phyloP scores from a whole-genome alignment of 2,329 filamentous ascomycete species.

The Nannizziopsis barbatae region DNA sequence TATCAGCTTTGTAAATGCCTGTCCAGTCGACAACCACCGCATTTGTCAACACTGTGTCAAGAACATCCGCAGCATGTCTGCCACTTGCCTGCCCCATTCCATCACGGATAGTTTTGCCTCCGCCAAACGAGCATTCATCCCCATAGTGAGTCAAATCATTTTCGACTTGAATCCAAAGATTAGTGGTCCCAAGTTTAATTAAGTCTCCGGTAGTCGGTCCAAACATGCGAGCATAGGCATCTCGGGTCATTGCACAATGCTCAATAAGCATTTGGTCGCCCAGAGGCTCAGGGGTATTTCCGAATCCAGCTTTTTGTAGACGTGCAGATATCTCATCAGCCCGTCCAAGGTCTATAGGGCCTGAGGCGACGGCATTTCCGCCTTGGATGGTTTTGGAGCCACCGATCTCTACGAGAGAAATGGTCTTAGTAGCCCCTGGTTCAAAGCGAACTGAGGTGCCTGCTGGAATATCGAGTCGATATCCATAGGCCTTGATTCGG shows the following conservation, averaged over 20 bases:
- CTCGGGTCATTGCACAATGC: slow-evolving; percentile 59
- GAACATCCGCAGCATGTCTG: slow-evolving; percentile 55
- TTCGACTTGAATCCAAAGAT: slow-evolving; percentile 85
- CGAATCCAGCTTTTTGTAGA: slow-evolving; percentile 63
- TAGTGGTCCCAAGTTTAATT: slow-evolving; percentile 70
- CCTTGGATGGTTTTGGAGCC: slow-evolving; percentile 70
- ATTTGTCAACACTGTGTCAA: slow-evolving; percentile 83
- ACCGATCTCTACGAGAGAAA: slow-evolving; percentile 78
- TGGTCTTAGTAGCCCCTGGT: slow-evolving; percentile 82
- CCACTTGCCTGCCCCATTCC: slow-evolving; percentile 91
- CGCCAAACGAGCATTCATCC: slow-evolving; percentile 91
- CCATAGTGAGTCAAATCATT: slow-evolving; percentile 74
- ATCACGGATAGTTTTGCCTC: slow-evolving; percentile 84
- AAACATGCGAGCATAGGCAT: slow-evolving; percentile 78
- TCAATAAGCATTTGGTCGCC: slow-evolving; percentile 47
- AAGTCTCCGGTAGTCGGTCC: slow-evolving; percentile 81
- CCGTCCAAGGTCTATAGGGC: slow-evolving; percentile 54
- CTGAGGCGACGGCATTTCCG: slow-evolving; percentile 69
- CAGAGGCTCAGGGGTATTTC: slow-evolving; percentile 59
- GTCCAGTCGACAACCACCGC: slow-evolving; percentile 82
- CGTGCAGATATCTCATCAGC: slow-evolving; percentile 55
- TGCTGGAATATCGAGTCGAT: slow-evolving; percentile 75
- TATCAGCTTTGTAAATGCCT: slow-evolving; percentile 93
- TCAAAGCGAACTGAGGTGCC: slow-evolving; percentile 91
- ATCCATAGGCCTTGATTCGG: slow-evolving; percentile 69